Evolutionary conservation across 2,329 filamentous ascomycete genomes (phyloP).

Genomic region (Sclerotinia spermophila): DNA sequence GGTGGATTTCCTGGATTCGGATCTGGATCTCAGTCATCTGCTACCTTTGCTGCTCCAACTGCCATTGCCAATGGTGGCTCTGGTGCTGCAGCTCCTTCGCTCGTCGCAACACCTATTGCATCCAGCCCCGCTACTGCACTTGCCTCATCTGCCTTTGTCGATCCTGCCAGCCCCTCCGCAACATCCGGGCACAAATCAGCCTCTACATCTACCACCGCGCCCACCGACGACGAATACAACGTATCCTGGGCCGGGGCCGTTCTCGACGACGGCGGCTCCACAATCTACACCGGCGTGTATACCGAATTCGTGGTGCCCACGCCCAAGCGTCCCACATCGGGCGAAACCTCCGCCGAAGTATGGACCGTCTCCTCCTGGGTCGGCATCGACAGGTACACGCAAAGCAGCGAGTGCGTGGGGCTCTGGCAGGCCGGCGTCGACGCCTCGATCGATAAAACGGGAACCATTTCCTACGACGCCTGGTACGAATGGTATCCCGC

Average conservation of each 20-base stretch:
- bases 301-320: conserved; percentile 40
- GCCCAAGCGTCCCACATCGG: conserved; percentile 17
- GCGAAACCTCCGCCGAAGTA: background rate
- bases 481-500: conserved; percentile 61
- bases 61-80: background rate
- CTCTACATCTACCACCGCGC: background rate
- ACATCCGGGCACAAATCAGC: background rate
- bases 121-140: background rate
- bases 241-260: conserved; percentile 42
- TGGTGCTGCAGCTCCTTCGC: background rate
- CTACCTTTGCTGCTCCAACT: no score
- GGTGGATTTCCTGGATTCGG: no score
- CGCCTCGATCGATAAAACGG: background rate
- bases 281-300: conserved; percentile 38
- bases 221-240: conserved; percentile 28
- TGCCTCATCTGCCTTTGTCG: background rate
- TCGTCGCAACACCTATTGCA: background rate
- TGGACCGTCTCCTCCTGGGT: conserved; percentile 6
- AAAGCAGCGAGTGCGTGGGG: background rate
- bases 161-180: background rate
- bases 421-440: conserved; percentile 16
- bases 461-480: conserved; percentile 42
- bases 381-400: conserved; percentile 9
- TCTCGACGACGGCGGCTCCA: conserved; percentile 29
- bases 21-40: no score